Evolutionary conservation across 495 filamentous ascomycete genomes (phyloP), one percentile per base, ranked within the genome.

Genomic region (Penicillium bovifimosum): DNA sequence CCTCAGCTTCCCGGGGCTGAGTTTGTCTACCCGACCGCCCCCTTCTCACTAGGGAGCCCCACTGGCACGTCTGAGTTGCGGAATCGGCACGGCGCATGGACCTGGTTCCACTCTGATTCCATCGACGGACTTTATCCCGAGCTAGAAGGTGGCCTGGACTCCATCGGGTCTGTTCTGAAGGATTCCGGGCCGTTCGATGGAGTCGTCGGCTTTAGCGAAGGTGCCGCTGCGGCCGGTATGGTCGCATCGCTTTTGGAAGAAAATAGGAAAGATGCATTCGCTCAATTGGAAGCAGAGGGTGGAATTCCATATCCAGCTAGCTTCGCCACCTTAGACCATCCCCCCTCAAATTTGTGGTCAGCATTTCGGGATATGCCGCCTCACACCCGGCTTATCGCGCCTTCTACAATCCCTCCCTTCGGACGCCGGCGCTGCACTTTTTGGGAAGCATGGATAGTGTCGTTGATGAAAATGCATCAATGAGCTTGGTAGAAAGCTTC

Each of bases 171-270:
- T 27, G 14, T 49, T 20, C 41, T 64, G 18, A 27, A 45, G 10
- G 20, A 53, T 6, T 64, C 62, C 31, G 70, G 66, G 6, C 68
- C 70, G 1, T 73, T 64, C 39, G 70, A 73, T 44, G 70, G 68
- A 0, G 47, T 73, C 9, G 47, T 73, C 17, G 68, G 54, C n/a
- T 73, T 67, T 40, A 67, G 63, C 9, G 52, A 65, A 27, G 66
- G 61, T 9, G 66, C 47, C 26, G 56, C 44, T 6, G 20, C 54
- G 26, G 47, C 44, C 9, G 44, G 17, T 2, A 54, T 54, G 52
- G 38, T 49, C 14, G 38, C 52, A 3, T 47, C 52, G 2, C 36
- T 54, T 28, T 29, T 54, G n/a, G 52, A 54, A 38, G 29, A 29
- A 17, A 40, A 40, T 20, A 5, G 42, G 6, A 20, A 32, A 14